Conservation (phyloP, 805 yeast genomes). For the Kuraishia ogatae region DNA sequence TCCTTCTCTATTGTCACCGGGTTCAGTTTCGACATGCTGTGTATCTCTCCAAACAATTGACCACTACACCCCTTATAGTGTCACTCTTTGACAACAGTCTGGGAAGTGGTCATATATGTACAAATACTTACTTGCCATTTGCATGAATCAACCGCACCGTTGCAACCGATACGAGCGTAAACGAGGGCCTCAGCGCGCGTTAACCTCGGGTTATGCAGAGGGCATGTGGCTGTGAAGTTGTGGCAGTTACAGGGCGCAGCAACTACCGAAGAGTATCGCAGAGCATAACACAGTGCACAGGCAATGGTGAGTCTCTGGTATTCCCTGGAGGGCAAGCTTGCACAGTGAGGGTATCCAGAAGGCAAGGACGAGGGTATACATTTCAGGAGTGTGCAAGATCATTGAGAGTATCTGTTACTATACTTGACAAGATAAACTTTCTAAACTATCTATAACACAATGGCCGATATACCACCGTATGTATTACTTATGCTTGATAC, state of each 20-base stretch:
- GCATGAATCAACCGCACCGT: neutral
- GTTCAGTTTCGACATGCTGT: conserved; percentile 31
- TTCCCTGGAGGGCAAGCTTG: neutral
- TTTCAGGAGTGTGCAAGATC: neutral
- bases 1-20: conserved; percentile 68
- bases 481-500: conserved; percentile 7
- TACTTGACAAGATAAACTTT: too few species aligned
- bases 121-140: neutral
- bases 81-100: neutral
- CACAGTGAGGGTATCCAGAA: too few species aligned
- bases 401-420: too few species aligned
- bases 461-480: conserved; percentile 29
- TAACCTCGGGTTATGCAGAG: neutral
- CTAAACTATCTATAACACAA: conserved; percentile 5
- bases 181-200: neutral
- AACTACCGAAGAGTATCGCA: neutral
- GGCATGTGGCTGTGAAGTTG: neutral
- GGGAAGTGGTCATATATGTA: neutral
- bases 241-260: too few species aligned
- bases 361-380: too few species aligned
- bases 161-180: neutral
- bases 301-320: neutral
- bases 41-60: neutral
- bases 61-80: neutral
- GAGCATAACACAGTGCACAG: neutral